Conservation (phyloP, 495 filamentous ascomycete genomes). For the Podospora fimiseda region DNA sequence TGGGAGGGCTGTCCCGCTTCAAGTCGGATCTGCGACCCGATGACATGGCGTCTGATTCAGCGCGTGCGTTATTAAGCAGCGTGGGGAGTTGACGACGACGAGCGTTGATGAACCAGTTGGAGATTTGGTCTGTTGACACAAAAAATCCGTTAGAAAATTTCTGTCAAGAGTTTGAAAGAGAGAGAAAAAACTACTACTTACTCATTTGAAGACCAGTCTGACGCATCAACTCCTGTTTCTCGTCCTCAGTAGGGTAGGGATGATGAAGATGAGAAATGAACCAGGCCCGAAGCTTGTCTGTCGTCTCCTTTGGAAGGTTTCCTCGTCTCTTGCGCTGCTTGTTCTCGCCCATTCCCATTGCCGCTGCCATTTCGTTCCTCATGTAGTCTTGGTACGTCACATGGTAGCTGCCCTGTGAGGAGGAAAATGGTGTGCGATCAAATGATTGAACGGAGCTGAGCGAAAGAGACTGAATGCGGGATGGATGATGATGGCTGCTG, state of each 20-base stretch:
- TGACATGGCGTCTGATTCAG: slow-evolving; percentile 32
- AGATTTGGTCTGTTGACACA: slow-evolving; percentile 56
- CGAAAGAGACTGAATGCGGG: slow-evolving; percentile 33
- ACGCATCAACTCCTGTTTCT: slow-evolving; percentile 76
- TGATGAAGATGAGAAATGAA: slow-evolving; percentile 69
- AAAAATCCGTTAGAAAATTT: no score
- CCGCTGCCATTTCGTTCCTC: slow-evolving; percentile 21
- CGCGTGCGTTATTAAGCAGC: slow-evolving; percentile 49
- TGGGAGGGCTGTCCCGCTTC: slow-evolving; percentile 15
- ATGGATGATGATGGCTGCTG: slow-evolving; percentile 28
- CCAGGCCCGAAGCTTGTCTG: slow-evolving; percentile 75
- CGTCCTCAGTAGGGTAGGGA: slow-evolving; percentile 85
- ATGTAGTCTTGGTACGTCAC: slow-evolving; percentile 26
- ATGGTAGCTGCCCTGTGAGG: slow-evolving; percentile 22
- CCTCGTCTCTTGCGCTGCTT: slow-evolving; percentile 62
- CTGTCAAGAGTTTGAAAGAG: not conserved
- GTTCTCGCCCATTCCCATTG: slow-evolving; percentile 29
- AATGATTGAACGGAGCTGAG: slow-evolving; percentile 22
- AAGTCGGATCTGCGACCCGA: slow-evolving; percentile 8
- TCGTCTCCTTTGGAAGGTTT: slow-evolving; percentile 81
- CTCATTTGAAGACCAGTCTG: slow-evolving; percentile 74
- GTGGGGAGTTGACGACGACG: slow-evolving; percentile 69
- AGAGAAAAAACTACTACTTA: slow-evolving; percentile 44
- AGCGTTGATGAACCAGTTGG: slow-evolving; percentile 96
- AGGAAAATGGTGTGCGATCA: slow-evolving; percentile 30